Percentiles rank a stretch among this genome's conserved stretches.
Evolutionary conservation across 768 basidiomycete species (phyloP).

Genomic region (Leucocoprinus leucothites): DNA sequence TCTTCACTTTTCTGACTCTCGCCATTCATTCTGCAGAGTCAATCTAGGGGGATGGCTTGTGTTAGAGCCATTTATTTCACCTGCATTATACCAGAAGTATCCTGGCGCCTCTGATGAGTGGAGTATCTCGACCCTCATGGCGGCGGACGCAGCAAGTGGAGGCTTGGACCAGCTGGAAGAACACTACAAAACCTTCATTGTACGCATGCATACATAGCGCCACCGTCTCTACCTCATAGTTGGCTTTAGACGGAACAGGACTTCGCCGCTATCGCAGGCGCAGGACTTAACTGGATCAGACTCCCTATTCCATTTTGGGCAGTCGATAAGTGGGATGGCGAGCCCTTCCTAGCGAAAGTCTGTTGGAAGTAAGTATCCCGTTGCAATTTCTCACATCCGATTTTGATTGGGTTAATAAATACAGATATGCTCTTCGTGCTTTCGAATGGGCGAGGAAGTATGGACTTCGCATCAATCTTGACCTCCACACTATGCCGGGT

Average conservation of each 20-base stretch:
- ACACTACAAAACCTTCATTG: conserved; percentile 85
- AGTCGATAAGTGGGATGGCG: conserved; percentile 63
- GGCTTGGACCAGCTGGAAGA: conserved; percentile 64
- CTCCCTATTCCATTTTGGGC: conserved; percentile 88
- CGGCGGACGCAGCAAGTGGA: conserved; percentile 42
- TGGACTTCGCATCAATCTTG: conserved; percentile 76
- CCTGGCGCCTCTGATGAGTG: conserved; percentile 66
- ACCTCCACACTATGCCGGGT: conserved; percentile 77
- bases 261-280: conserved; percentile 85
- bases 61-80: conserved; percentile 69
- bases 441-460: conserved; percentile 84
- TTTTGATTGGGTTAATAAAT: not conserved
- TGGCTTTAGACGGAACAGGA: conserved; percentile 77
- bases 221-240: not conserved
- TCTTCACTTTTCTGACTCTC: not conserved
- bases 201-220: conserved; percentile 31
- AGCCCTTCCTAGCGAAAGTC: conserved; percentile 74
- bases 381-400: not conserved
- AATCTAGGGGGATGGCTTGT: conserved; percentile 80
- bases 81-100: conserved; percentile 68
- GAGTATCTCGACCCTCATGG: conserved; percentile 66
- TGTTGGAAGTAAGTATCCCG: conserved; percentile 62
- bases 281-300: conserved; percentile 85
- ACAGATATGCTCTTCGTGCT: conserved; percentile 71
- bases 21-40: conserved; percentile 38